A percentile compares a stretch with the other conserved stretches of the same genome.
These are phyloP conservation scores for Myxozyma neotropica DNA, from an alignment of 805 yeast species.

Conservation along the genomic window DNA sequence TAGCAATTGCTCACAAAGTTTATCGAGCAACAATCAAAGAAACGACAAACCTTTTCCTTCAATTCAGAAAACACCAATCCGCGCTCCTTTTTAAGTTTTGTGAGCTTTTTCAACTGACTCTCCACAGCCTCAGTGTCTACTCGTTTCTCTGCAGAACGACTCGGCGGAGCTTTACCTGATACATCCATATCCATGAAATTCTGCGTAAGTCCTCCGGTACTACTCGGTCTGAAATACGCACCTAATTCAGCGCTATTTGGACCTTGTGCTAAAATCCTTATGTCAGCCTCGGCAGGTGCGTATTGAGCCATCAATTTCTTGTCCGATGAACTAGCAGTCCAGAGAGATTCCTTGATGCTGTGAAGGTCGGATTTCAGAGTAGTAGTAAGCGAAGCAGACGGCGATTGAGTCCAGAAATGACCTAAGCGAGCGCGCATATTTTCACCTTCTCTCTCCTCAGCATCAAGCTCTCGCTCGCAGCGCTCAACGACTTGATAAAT, in stretches of 20 bases:
- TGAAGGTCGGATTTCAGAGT: conserved; percentile 39
- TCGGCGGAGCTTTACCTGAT: conserved; percentile 11
- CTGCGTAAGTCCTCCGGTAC: conserved; percentile 34
- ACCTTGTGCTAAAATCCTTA: conserved; percentile 52
- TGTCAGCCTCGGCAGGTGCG: conserved; percentile 48
- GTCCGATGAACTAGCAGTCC: conserved; percentile 49
- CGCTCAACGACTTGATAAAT: conserved; percentile 38
- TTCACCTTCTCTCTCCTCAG: conserved; percentile 46
- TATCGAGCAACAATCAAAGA: background rate
- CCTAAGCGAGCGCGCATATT: conserved; percentile 45
- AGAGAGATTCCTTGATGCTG: conserved; percentile 42
- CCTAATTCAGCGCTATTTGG: conserved; percentile 48
- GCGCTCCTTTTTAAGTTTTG: conserved; percentile 65
- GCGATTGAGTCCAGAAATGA: conserved; percentile 47
- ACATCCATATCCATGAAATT: conserved; percentile 75
- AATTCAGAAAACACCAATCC: conserved; percentile 61
- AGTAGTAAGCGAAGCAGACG: conserved; percentile 40
- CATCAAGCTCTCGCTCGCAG: conserved; percentile 36
- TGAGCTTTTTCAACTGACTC: conserved; percentile 60
- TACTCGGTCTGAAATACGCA: conserved; percentile 37
- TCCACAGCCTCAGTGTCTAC: conserved; percentile 52
- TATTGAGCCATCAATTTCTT: conserved; percentile 60
- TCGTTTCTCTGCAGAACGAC: conserved; percentile 3
- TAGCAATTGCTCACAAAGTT: no score
- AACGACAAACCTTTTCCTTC: conserved; percentile 58